Conservation (phyloP, 148 eudicot species). For the Camellia japonica region DNA sequence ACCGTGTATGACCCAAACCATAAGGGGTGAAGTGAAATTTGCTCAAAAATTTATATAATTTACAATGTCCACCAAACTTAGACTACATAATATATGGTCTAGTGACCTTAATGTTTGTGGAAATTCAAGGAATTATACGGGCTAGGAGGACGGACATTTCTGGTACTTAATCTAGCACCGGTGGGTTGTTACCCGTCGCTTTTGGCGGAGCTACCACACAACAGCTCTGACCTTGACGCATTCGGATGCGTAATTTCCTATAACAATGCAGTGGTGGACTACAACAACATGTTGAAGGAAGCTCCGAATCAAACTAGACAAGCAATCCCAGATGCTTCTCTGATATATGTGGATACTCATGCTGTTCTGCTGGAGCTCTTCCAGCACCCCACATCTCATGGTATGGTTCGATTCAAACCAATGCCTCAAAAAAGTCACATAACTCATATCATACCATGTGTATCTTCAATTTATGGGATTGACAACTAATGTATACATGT, state of each 20-base stretch:
- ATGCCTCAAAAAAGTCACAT: too few relatives aligned
- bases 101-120: background rate
- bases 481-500: too few relatives aligned
- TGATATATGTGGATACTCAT: constrained; percentile 66
- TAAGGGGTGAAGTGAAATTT: too few relatives aligned
- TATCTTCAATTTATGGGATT: too few relatives aligned
- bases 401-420: constrained; percentile 27
- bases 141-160: constrained; percentile 68
- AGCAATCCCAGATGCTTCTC: constrained; percentile 42
- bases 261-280: constrained; percentile 67
- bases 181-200: constrained; percentile 77
- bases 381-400: constrained; percentile 65
- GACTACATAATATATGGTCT: background rate
- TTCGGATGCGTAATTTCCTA: constrained; percentile 64
- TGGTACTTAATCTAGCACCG: constrained; percentile 84
- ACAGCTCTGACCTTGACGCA: constrained; percentile 49
- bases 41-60: too few relatives aligned
- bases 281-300: constrained; percentile 61
- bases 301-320: constrained; percentile 39
- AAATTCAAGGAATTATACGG: constrained; percentile 54
- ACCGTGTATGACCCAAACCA: too few relatives aligned
- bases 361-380: constrained; percentile 68
- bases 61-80: too few relatives aligned
- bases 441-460: too few relatives aligned
- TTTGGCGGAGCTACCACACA: constrained; percentile 56